These are phyloP conservation scores for Myochromella boudieri DNA, from an alignment of 768 basidiomycete genomes.

Conservation along the genomic window DNA sequence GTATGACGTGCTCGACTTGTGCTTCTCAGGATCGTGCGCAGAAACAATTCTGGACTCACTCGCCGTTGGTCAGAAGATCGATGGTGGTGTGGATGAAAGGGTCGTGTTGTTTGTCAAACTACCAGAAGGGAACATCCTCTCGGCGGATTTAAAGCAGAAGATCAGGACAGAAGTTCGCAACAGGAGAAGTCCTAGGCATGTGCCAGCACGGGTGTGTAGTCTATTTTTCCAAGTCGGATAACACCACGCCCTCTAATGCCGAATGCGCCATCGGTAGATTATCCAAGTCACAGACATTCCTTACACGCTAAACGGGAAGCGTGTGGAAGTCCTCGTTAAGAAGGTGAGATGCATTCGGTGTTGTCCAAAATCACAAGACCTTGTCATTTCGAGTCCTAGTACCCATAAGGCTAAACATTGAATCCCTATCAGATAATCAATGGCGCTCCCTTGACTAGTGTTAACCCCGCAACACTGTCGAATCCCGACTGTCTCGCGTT, in stretches of 20 bases:
- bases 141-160: conserved; percentile 49
- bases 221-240: conserved; percentile 7
- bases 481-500: conserved; percentile 72
- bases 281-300: conserved; percentile 71
- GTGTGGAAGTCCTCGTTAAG: conserved; percentile 77
- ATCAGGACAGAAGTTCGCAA: conserved; percentile 62
- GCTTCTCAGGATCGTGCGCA: conserved; percentile 46
- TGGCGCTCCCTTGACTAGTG: conserved; percentile 63
- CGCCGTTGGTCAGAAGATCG: conserved; percentile 69
- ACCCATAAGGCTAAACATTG: too few species aligned
- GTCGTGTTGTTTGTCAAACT: conserved; percentile 77
- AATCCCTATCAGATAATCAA: conserved; percentile 62
- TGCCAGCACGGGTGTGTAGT: conserved; percentile 62
- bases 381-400: too few species aligned
- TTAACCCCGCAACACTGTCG: conserved; percentile 70
- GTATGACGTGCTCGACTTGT: conserved; percentile 72
- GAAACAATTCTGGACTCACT: conserved; percentile 57
- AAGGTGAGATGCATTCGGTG: conserved; percentile 44
- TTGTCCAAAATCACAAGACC: too few species aligned
- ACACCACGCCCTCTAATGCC: conserved; percentile 13
- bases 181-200: conserved; percentile 71
- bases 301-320: conserved; percentile 79
- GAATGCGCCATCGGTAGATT: conserved; percentile 41
- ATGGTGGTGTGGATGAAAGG: conserved; percentile 67
- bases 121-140: conserved; percentile 45